phyloP scores from a whole-genome alignment of 768 basidiomycete species.

The Tulasnella sp. region DNA sequence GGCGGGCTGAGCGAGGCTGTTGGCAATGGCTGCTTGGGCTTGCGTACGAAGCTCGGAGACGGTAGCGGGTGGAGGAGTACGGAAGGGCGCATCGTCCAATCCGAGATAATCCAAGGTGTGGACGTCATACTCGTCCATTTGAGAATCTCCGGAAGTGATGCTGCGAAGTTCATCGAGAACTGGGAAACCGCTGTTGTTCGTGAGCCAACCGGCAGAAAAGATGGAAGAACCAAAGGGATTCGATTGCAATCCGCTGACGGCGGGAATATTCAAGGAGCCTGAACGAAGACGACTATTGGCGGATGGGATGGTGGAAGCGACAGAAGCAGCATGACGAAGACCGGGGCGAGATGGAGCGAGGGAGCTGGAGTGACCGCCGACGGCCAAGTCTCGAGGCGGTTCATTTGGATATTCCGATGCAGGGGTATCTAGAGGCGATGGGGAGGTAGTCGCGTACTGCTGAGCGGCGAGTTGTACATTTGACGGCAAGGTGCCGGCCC shows the following conservation, averaged over 20 bases:
- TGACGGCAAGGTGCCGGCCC: conserved; percentile 96
- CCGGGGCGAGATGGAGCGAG: conserved; percentile 41
- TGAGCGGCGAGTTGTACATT: conserved; percentile 85
- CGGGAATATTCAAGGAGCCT: conserved; percentile 82
- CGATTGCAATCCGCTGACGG: conserved; percentile 50
- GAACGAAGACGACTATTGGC: conserved; percentile 78
- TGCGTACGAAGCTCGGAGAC: conserved; percentile 83
- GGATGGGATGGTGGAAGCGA: conserved; percentile 49
- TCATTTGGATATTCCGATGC: neutral
- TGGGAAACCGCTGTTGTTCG: conserved; percentile 43
- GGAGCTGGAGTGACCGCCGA: neutral
- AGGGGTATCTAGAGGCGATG: conserved; percentile 23
- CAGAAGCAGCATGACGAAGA: conserved; percentile 68
- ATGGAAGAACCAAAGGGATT: conserved; percentile 84
- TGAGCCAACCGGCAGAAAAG: conserved; percentile 86
- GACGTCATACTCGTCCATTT: conserved; percentile 81
- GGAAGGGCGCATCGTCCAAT: conserved; percentile 58
- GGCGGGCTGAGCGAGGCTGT: conserved; percentile 67
- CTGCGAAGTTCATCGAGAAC: conserved; percentile 76
- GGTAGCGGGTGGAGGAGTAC: conserved; percentile 76
- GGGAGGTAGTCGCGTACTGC: conserved; percentile 61
- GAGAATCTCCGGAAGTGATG: conserved; percentile 68
- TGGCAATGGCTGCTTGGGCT: conserved; percentile 82
- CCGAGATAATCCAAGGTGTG: conserved; percentile 96
- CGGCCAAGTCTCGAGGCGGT: neutral